phyloP scores from a whole-genome alignment of 768 basidiomycete species.

The Podaxis pistillaris region DNA sequence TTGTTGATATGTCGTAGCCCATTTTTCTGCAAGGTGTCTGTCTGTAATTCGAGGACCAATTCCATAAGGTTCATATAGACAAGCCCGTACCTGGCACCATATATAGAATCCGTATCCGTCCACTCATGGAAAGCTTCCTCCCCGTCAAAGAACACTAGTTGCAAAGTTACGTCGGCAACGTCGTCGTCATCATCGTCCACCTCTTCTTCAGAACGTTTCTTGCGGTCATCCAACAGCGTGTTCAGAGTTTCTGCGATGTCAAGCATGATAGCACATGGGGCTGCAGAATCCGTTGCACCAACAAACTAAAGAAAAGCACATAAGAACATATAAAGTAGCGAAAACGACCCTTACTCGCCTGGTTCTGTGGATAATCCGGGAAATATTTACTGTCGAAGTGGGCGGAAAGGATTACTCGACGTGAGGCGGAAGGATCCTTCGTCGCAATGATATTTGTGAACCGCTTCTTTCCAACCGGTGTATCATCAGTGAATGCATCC shows the following conservation, averaged over 20 bases:
- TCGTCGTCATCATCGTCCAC: slow-evolving; percentile 52
- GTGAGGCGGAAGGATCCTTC: slow-evolving; percentile 81
- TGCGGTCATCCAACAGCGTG: slow-evolving; percentile 62
- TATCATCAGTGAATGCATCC: slow-evolving; percentile 74
- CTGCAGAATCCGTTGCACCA: slow-evolving; percentile 96
- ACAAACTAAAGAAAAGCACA: slow-evolving; percentile 62
- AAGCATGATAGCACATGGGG: slow-evolving; percentile 91
- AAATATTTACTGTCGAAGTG: slow-evolving; percentile 95
- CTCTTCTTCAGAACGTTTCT: slow-evolving; percentile 51
- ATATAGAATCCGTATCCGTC: slow-evolving; percentile 88
- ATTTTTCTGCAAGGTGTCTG: slow-evolving; percentile 87
- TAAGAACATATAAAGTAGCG: slow-evolving; percentile 12
- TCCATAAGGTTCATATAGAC: neutral
- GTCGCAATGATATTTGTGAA: slow-evolving; percentile 96
- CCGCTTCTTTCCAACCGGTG: slow-evolving; percentile 75
- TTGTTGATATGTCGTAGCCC: slow-evolving; percentile 67
- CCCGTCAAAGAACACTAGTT: slow-evolving; percentile 95
- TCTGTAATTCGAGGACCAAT: neutral
- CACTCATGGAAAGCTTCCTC: slow-evolving; percentile 94
- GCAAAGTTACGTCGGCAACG: slow-evolving; percentile 79
- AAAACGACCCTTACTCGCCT: slow-evolving; percentile 43
- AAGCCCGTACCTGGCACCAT: slow-evolving; percentile 77
- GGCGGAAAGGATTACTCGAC: slow-evolving; percentile 85
- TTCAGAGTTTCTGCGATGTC: slow-evolving; percentile 87
- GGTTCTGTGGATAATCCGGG: slow-evolving; percentile 63